A percentile compares a stretch with the other conserved stretches of the same genome.
These are phyloP conservation scores for Monilinia polystroma DNA, from an alignment of 2,329 filamentous ascomycete genomes.

Conservation along the genomic window DNA sequence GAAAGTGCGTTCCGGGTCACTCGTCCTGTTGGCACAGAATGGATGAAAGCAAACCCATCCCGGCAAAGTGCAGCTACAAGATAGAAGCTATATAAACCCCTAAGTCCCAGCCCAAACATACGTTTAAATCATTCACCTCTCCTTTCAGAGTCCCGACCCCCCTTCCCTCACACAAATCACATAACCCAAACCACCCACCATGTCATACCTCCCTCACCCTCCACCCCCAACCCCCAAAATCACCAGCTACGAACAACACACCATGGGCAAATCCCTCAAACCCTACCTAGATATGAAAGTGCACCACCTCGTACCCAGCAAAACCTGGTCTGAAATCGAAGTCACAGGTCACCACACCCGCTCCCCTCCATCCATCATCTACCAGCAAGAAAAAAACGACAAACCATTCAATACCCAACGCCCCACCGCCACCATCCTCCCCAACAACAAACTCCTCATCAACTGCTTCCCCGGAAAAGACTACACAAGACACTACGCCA, in stretches of 20 bases:
- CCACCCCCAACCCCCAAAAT: not conserved
- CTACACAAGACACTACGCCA: constrained; percentile 1
- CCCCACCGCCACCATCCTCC: not conserved
- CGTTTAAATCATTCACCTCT: not conserved
- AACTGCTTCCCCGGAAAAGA: constrained; percentile 8
- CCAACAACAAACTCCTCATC: not conserved
- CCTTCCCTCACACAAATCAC: not conserved
- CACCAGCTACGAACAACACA: not conserved
- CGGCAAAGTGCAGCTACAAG: not conserved
- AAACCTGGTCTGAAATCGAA: not conserved
- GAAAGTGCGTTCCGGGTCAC: not conserved
- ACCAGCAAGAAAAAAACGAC: not conserved
- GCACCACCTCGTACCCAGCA: not conserved
- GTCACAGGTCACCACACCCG: not conserved
- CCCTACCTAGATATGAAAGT: constrained; percentile 9
- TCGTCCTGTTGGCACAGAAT: not conserved
- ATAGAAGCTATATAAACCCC: not conserved
- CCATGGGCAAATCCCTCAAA: not conserved
- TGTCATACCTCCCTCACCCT: not conserved
- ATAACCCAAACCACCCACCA: not conserved
- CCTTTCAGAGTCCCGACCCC: not conserved
- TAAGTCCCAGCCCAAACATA: too few species aligned
- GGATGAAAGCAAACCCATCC: not conserved
- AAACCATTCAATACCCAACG: constrained; percentile 5
- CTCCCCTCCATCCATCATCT: not conserved